These are phyloP conservation scores for Wickerhamomyces rabaulensis DNA, from an alignment of 805 yeast genomes.

Conservation along the genomic window DNA sequence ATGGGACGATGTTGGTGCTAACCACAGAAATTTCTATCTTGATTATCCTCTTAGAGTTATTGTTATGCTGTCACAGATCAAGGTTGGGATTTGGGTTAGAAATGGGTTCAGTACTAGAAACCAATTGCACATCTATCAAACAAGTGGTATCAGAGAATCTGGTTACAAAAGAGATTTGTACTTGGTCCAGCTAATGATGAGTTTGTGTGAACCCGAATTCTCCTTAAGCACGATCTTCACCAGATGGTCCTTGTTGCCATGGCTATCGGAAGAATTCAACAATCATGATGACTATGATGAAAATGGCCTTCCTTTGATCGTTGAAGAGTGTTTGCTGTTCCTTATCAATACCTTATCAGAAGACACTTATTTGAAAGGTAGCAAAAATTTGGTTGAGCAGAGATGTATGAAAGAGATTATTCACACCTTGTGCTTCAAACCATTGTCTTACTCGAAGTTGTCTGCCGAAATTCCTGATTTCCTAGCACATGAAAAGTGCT, in stretches of 20 bases:
- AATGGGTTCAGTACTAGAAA: constrained; percentile 80
- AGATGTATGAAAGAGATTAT: constrained; percentile 67
- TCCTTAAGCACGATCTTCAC: constrained; percentile 53
- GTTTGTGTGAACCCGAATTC: constrained; percentile 49
- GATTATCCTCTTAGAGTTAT: constrained; percentile 77
- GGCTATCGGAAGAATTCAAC: constrained; percentile 42
- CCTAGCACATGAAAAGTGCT: constrained; percentile 62
- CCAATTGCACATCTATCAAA: constrained; percentile 75
- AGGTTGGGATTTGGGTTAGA: constrained; percentile 90
- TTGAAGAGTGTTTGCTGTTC: constrained; percentile 73
- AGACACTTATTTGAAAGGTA: constrained; percentile 49
- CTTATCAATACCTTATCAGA: constrained; percentile 67
- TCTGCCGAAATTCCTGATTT: constrained; percentile 71
- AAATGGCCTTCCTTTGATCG: constrained; percentile 48
- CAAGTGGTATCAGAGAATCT: constrained; percentile 72
- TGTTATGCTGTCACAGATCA: constrained; percentile 76
- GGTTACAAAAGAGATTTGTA: constrained; percentile 79
- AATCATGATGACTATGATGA: constrained; percentile 39
- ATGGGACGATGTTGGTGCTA: constrained; percentile 2
- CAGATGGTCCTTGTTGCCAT: constrained; percentile 62
- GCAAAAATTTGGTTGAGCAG: constrained; percentile 41
- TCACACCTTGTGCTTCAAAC: constrained; percentile 76
- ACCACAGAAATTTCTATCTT: neutral
- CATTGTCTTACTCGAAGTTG: constrained; percentile 66
- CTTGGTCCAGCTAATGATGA: constrained; percentile 57